A percentile compares a stretch with the other conserved stretches of the same genome.
Conservation (phyloP, 2,329 filamentous ascomycete species). For the Neopestalotiopsis rosae region DNA sequence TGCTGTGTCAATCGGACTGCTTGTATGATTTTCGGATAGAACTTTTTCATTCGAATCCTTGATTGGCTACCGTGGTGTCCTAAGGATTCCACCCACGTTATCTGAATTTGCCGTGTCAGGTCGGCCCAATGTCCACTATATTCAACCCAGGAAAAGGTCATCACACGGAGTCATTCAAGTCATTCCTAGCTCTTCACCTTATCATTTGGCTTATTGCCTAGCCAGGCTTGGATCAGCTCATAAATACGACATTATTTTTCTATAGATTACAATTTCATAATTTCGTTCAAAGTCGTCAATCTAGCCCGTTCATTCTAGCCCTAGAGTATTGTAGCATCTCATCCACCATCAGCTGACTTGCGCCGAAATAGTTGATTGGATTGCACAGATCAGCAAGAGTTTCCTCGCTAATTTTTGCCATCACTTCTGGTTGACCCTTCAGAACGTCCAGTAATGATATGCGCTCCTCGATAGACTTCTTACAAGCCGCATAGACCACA, state of each 20-base stretch:
- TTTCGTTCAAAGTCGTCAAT: not conserved
- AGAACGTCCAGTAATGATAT: slow-evolving; percentile 49
- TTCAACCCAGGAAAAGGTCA: too few relatives aligned
- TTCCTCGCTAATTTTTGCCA: slow-evolving; percentile 39
- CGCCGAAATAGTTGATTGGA: slow-evolving; percentile 49
- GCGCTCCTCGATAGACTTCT: slow-evolving; percentile 50
- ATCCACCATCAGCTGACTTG: slow-evolving; percentile 35
- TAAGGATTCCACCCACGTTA: too few relatives aligned
- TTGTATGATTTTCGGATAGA: too few relatives aligned
- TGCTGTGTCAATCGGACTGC: too few relatives aligned
- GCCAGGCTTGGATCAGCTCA: too few relatives aligned
- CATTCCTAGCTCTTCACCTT: too few relatives aligned
- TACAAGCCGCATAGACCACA: slow-evolving; percentile 60
- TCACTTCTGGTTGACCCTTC: slow-evolving; percentile 44
- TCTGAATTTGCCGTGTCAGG: too few relatives aligned
- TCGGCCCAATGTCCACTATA: too few relatives aligned
- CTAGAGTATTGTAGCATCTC: slow-evolving; percentile 17
- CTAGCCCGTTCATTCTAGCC: not conserved
- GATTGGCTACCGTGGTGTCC: too few relatives aligned
- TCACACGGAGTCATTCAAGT: too few relatives aligned
- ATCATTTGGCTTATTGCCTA: too few relatives aligned
- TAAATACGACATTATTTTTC: not conserved
- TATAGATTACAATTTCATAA: not conserved
- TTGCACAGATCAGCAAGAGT: slow-evolving; percentile 23
- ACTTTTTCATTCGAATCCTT: too few relatives aligned